Evolutionary conservation across 176 grass and related monocot genomes (phyloP), one percentile per base, ranked within the genome.

Genomic region (Eleusine coracana): DNA sequence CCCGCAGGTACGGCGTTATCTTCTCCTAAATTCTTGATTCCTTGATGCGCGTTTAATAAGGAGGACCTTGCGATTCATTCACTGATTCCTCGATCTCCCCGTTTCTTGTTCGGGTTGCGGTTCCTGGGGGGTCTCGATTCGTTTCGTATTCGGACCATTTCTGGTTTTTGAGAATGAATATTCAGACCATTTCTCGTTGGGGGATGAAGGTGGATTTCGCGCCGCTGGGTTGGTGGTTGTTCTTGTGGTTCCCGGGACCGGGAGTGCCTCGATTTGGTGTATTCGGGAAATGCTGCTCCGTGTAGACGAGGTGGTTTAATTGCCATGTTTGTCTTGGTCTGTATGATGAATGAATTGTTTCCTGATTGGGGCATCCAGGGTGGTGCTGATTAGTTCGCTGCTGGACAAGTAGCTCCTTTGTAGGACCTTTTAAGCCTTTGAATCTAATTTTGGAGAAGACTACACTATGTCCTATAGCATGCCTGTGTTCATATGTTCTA

Each of bases 321-420:
- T 25, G 25, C 25, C 25, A 25, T 25, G 25, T 25, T 25, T 25
- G 25, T 25, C 25, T 73, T 21, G 18, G 46, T 10, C 13, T 17
- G 46, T 71, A 66, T 67, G 67, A 83, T 73, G 60, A 79, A 68
- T 15, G 80, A 79, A 79, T 74, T 5, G 20, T 83, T 54, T 78
- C 14, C 28, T 66, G 6, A 38, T 56, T 59, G 70, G 37, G 50
- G 16, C 13, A 60, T 71, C 13, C 38, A 4, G 17, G 2, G 10
- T 69, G 71, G 60, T 45, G 12, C 45, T 23, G 48, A 66, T 60
- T 13, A 78, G 29, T 74, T 77, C 60, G 44, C 38, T 80, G 20
- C 9, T 37, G 46, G 28, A 28, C 69, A 70, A 12, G 12, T 8
- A 42, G 7, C 12, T 20, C n/a, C 23, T 71, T 72, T 10, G 13